Evolutionary conservation across 2,329 filamentous ascomycete species (phyloP).

Genomic region (Alternaria sp.): DNA sequence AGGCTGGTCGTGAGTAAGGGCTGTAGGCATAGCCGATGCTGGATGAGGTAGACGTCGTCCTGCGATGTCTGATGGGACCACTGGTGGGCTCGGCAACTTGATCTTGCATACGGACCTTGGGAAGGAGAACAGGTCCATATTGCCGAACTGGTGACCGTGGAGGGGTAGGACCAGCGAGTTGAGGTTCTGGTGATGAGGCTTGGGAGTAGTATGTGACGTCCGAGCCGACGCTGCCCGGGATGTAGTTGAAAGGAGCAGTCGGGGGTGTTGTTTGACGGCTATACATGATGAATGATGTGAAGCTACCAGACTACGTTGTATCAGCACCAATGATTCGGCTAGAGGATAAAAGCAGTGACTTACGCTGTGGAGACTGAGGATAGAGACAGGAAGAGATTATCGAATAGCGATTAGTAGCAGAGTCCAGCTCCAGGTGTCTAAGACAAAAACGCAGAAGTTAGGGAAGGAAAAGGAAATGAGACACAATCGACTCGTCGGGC

Average conservation of each 20-base stretch:
- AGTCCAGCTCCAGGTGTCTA: constrained; percentile 57
- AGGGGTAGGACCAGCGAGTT: constrained; percentile 74
- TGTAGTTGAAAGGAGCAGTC: constrained; percentile 47
- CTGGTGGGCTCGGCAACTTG: constrained; percentile 72
- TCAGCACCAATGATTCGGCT: constrained; percentile 20
- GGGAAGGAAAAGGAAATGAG: constrained; percentile 40
- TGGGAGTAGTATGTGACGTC: constrained; percentile 69
- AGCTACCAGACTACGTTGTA: constrained; percentile 48
- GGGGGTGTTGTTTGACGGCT: constrained; percentile 58
- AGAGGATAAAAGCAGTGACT: constrained; percentile 29
- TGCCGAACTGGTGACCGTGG: constrained; percentile 76
- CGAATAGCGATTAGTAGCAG: constrained; percentile 48
- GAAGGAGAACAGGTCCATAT: constrained; percentile 80
- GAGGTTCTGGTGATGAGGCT: constrained; percentile 72
- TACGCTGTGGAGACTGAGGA: constrained; percentile 40
- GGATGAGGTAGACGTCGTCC: constrained; percentile 63
- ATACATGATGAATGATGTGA: constrained; percentile 49
- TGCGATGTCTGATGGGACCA: constrained; percentile 64
- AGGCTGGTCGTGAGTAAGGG: constrained; percentile 59
- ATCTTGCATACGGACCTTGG: constrained; percentile 87
- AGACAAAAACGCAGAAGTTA: constrained; percentile 48
- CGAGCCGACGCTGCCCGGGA: constrained; percentile 55
- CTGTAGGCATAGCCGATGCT: constrained; percentile 54
- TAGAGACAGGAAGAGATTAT: constrained; percentile 45
- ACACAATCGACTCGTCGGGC: constrained; percentile 51